Evolutionary conservation across 805 yeast species (phyloP).

Genomic region (Kregervanrija fluxuum): DNA sequence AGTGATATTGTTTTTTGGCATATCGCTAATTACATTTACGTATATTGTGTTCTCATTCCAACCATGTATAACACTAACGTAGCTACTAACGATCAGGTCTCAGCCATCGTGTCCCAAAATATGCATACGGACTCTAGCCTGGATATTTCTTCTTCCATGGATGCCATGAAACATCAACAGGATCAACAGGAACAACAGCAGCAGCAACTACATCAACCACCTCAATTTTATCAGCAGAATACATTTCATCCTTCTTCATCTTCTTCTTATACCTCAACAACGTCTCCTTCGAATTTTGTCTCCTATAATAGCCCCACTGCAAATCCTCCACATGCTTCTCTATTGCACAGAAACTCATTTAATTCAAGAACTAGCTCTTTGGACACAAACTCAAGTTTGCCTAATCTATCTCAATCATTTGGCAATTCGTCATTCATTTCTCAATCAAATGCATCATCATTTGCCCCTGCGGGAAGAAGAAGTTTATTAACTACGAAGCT

Average conservation of each 20-base stretch:
- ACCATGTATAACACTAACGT: no score
- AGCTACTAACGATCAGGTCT: no score
- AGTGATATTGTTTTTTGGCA: no score
- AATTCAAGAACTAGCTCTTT: constrained; percentile 22
- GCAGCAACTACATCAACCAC: constrained; percentile 7
- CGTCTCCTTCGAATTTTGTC: constrained; percentile 25
- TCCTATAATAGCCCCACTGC: constrained; percentile 28
- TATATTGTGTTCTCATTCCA: no score
- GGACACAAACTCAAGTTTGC: constrained; percentile 8
- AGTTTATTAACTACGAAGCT: constrained; percentile 24
- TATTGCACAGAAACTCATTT: constrained; percentile 20
- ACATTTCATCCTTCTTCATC: constrained; percentile 8
- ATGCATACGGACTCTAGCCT: no score
- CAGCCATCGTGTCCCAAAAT: no score
- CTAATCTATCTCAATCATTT: constrained; percentile 1
- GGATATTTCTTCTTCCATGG: no score
- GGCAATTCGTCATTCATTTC: constrained; percentile 2
- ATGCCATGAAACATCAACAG: no score
- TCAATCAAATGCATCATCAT: constrained; percentile 4
- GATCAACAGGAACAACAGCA: not conserved
- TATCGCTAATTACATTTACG: no score
- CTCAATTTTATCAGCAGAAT: constrained; percentile 11
- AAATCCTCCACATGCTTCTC: constrained; percentile 21
- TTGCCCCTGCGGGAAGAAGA: constrained; percentile 23
- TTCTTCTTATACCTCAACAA: constrained; percentile 21